Base-by-base conservation (phyloP, 176 grass and related monocot genomes). In the Carex littledalei region DNA sequence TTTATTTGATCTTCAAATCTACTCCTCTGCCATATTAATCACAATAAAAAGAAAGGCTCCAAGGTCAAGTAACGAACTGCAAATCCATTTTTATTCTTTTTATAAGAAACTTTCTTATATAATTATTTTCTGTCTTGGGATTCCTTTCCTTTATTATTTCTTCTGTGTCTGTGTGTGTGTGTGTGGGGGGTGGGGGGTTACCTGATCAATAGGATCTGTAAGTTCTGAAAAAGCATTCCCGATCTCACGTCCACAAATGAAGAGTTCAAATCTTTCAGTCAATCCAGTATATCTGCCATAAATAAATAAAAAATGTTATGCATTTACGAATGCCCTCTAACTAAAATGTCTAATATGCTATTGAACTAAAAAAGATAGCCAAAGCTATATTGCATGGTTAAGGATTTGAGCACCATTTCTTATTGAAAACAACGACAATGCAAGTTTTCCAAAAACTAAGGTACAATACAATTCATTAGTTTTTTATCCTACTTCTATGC, bases 171-270 rank as follows among this genome's bases (percentile, higher is more conserved):
- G 34, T 35, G 34, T 35, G 34, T 35, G 34, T 29, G 29, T 29
- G 29, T 35, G 34, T 35, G 34, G 4, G 34, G 34, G 10, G 72
- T 2, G 17, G 18, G 2, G 8, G 21, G 3, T 31, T 35, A 99
- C 96, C 90, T 95, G 96, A 89, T 99, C 96, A 78, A 99, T 89
- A 54, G 96, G 96, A 86, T 99, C 93, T 53, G 96, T 99, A 75
- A 99, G 96, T 86, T 99, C 96, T 74, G 91, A 99, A 89, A 99
- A 99, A 31, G 96, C 96, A 91, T 99, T 99, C 82, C 91, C 93
- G 92, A 99, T 94, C 84, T 99, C 96, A 88, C 91, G 93, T 22
- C 96, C 96, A 91, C 91, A 99, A 74, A 99, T 85, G 55, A 91
- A 99, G 47, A 95, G 91, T 92, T 99, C 91, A 88, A 99, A 99